Evolutionary conservation across 495 filamentous ascomycete species (phyloP).

Genomic region (Aspergillus biplanus): DNA sequence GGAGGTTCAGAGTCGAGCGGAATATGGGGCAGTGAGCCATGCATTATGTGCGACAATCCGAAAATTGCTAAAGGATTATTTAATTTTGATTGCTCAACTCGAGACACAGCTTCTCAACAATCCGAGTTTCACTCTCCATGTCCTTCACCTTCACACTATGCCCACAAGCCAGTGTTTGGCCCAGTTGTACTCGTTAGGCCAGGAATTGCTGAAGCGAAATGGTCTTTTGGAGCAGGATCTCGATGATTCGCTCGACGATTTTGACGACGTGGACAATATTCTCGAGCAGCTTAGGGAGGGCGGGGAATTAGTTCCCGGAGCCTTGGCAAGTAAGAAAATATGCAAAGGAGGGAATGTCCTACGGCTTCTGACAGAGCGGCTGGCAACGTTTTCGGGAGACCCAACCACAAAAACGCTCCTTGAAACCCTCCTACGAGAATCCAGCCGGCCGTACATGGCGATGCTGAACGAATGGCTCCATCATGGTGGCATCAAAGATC

Average conservation of each 20-base stretch:
- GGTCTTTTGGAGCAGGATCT: conserved; percentile 83
- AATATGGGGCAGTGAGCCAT: conserved; percentile 96
- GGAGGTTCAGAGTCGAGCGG: conserved; percentile 88
- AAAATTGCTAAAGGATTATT: conserved; percentile 88
- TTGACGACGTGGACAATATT: conserved; percentile 85
- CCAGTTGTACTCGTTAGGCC: conserved; percentile 83
- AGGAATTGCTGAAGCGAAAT: conserved; percentile 86
- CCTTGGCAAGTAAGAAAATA: conserved; percentile 83
- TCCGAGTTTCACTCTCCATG: conserved; percentile 83
- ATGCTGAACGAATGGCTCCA: conserved; percentile 99
- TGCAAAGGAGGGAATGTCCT: conserved; percentile 94
- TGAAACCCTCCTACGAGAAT: conserved; percentile 79
- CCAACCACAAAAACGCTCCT: conserved; percentile 81
- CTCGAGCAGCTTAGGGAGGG: conserved; percentile 79
- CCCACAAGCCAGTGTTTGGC: conserved; percentile 86
- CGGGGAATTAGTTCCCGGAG: conserved; percentile 72
- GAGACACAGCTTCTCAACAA: conserved; percentile 90
- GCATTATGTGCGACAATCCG: conserved; percentile 91
- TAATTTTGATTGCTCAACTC: conserved; percentile 88
- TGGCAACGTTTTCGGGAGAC: conserved; percentile 90
- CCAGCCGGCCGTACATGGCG: conserved; percentile 91
- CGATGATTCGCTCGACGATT: conserved; percentile 81
- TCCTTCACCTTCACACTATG: conserved; percentile 88
- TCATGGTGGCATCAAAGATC: conserved; percentile 92
- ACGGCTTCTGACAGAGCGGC: conserved; percentile 77